phyloP scores from a whole-genome alignment of 2,329 filamentous ascomycete genomes.

The Albifimbria verrucaria region DNA sequence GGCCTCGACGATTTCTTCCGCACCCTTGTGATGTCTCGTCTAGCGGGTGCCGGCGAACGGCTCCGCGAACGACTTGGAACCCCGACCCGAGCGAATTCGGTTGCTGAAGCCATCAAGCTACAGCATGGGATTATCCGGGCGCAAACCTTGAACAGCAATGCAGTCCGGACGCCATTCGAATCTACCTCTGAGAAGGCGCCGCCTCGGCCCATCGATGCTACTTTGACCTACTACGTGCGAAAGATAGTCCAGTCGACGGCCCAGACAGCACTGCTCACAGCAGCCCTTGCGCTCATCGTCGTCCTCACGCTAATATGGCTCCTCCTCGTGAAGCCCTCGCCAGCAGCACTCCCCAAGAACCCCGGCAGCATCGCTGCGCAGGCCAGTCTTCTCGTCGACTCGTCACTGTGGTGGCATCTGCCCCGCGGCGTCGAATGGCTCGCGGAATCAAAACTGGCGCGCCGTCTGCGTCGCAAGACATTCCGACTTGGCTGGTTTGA shows the following conservation, averaged over 20 bases:
- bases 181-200: slow-evolving; percentile 10
- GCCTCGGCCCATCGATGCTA: slow-evolving; percentile 10
- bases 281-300: slow-evolving; percentile 16
- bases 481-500: slow-evolving; percentile 21
- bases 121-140: slow-evolving; percentile 23
- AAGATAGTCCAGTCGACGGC: slow-evolving; percentile 16
- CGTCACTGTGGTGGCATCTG: slow-evolving; percentile 22
- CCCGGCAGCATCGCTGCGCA: slow-evolving; percentile 25
- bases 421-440: slow-evolving; percentile 24
- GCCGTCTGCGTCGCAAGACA: slow-evolving; percentile 21
- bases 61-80: slow-evolving; percentile 16
- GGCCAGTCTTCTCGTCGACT: slow-evolving; percentile 24
- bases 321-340: slow-evolving; percentile 17
- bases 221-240: slow-evolving; percentile 16
- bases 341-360: slow-evolving; percentile 19
- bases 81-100: slow-evolving; percentile 17
- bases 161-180: slow-evolving; percentile 10
- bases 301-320: slow-evolving; percentile 9
- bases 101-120: slow-evolving; percentile 15
- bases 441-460: slow-evolving; percentile 18
- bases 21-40: slow-evolving; percentile 19
- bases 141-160: slow-evolving; percentile 18
- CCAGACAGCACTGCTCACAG: slow-evolving; percentile 19
- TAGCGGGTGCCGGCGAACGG: slow-evolving; percentile 7
- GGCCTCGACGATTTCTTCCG: slow-evolving; percentile 24